phyloP scores from a whole-genome alignment of 352 stramenopile species.

The Globisporangium paddicum region DNA sequence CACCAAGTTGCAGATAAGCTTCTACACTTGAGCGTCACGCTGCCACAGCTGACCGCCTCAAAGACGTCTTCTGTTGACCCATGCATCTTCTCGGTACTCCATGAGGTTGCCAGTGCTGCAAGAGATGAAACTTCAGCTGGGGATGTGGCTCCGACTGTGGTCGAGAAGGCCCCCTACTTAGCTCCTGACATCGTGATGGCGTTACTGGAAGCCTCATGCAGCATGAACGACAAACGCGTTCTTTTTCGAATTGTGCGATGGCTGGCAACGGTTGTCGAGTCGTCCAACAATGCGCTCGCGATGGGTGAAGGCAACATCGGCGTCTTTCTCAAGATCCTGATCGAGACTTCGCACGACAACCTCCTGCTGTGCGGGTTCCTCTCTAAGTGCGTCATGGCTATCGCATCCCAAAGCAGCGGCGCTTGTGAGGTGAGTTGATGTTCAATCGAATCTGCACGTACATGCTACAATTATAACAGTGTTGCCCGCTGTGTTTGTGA shows the following conservation, averaged over 20 bases:
- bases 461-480: no score
- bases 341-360: constrained; percentile 16
- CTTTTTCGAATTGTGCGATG: constrained; percentile 52
- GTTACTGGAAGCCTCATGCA: constrained; percentile 26
- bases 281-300: constrained; percentile 29
- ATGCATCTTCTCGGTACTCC: constrained; percentile 13
- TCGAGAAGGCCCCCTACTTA: constrained; percentile 28
- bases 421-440: constrained; percentile 44
- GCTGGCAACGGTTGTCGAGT: constrained; percentile 37
- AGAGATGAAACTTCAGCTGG: neutral
- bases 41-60: neutral
- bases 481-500: no score
- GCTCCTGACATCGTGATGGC: constrained; percentile 25
- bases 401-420: constrained; percentile 24
- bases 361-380: constrained; percentile 39
- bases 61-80: constrained; percentile 12
- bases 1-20: constrained; percentile 60
- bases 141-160: neutral
- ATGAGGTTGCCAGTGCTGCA: neutral
- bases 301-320: constrained; percentile 33
- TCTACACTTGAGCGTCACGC: constrained; percentile 34
- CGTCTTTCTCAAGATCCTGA: constrained; percentile 32
- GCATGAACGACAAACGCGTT: constrained; percentile 9
- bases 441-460: neutral
- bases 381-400: constrained; percentile 34